Conservation (phyloP, 352 stramenopile species). For the Pythium rishiriense region DNA sequence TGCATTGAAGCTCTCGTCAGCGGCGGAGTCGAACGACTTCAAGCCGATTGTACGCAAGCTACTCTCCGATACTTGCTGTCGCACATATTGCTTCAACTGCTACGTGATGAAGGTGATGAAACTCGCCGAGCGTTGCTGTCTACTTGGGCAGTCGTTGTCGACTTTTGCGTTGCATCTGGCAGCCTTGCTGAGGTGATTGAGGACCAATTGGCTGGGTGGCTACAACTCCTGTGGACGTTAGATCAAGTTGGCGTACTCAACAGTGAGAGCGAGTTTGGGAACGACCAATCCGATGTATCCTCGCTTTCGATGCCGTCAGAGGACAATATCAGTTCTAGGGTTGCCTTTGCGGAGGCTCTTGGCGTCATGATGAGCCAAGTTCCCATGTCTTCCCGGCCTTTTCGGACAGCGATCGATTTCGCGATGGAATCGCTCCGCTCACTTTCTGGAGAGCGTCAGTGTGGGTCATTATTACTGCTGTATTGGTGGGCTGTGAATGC, state of each 20-base stretch:
- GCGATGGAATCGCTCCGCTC: constrained; percentile 36
- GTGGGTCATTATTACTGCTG: constrained; percentile 51
- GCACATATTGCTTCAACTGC: constrained; percentile 63
- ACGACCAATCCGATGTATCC: background rate
- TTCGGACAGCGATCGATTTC: constrained; percentile 26
- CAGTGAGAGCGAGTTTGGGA: background rate
- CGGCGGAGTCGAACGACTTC: background rate
- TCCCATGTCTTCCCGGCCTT: constrained; percentile 22
- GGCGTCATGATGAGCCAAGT: constrained; percentile 42
- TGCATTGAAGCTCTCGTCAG: constrained; percentile 41
- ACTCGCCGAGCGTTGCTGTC: constrained; percentile 33
- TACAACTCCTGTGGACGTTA: constrained; percentile 53
- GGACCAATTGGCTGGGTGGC: constrained; percentile 36
- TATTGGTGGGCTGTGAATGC: constrained; percentile 54
- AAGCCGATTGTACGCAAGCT: background rate
- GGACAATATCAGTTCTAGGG: constrained; percentile 37
- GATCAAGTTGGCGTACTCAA: constrained; percentile 30
- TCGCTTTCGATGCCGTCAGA: constrained; percentile 13
- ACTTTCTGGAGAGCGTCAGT: constrained; percentile 56
- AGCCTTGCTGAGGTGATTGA: constrained; percentile 30
- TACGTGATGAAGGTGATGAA: constrained; percentile 42
- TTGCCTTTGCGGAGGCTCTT: constrained; percentile 61
- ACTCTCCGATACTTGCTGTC: constrained; percentile 37
- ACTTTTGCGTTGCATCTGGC: constrained; percentile 22
- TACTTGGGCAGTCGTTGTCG: constrained; percentile 46